phyloP scores from a whole-genome alignment of 345 rosid species.

The Syzygium aqueum region DNA sequence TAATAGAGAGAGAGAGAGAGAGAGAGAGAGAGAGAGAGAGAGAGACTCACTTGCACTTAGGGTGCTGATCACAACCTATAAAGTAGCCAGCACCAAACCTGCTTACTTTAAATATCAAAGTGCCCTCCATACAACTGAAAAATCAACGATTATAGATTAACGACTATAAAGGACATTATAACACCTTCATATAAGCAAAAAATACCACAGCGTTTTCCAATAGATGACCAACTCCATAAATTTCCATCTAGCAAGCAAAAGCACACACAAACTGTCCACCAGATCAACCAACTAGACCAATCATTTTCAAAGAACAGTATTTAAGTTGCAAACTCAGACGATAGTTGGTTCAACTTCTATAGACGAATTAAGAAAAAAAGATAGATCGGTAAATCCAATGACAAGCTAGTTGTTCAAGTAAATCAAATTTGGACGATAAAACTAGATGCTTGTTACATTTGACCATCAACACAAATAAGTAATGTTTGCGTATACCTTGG shows the following conservation, averaged over 20 bases:
- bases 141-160: background rate
- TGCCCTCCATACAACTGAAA: slow-evolving; percentile 87
- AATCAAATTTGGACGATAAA: background rate
- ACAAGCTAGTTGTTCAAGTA: background rate
- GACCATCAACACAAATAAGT: background rate
- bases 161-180: background rate
- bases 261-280: background rate
- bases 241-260: background rate
- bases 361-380: background rate
- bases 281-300: background rate
- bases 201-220: background rate
- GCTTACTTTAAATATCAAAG: slow-evolving; percentile 78
- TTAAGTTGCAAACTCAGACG: background rate
- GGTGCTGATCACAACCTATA: slow-evolving; percentile 87
- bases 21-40: background rate
- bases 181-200: background rate
- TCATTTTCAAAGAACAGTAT: background rate
- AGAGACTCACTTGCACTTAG: slow-evolving; percentile 84
- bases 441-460: background rate
- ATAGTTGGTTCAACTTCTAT: background rate
- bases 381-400: background rate
- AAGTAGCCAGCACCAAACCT: slow-evolving; percentile 81
- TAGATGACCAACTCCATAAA: background rate
- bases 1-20: background rate
- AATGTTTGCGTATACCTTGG: slow-evolving; percentile 46